A percentile compares a stretch with the other conserved stretches of the same genome.
These are phyloP conservation scores for Larix sibirica DNA, from an alignment of 83 land plant species.

Conservation along the genomic window DNA sequence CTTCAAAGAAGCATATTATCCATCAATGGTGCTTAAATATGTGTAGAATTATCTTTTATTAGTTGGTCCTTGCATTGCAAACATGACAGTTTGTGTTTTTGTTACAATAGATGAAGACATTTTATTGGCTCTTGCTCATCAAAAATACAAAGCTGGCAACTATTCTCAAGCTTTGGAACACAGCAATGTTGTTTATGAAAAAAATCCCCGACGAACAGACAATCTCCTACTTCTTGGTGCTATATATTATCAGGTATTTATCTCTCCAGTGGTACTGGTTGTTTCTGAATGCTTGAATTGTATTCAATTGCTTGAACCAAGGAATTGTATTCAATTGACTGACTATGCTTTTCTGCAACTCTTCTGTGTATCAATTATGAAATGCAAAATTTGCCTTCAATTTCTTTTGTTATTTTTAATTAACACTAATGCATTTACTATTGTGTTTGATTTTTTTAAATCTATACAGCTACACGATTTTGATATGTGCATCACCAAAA, in stretches of 20 bases:
- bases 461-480: constrained; percentile 78
- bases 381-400: not conserved
- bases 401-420: not conserved
- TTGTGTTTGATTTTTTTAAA: not conserved
- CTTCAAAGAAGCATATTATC: too few species aligned
- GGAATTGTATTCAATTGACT: not conserved
- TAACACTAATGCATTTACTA: not conserved
- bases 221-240: constrained; percentile 93
- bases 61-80: too few species aligned
- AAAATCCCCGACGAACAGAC: constrained; percentile 83
- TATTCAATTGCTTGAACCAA: not conserved
- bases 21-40: too few species aligned
- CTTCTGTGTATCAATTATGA: not conserved
- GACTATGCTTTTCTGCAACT: too few species aligned
- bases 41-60: too few species aligned
- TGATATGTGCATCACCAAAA: constrained; percentile 96
- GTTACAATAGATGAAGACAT: constrained; percentile 71
- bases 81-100: too few species aligned
- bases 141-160: constrained; percentile 82
- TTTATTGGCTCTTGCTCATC: constrained; percentile 77
- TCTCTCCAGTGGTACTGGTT: not conserved
- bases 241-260: constrained; percentile 85
- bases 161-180: constrained; percentile 84
- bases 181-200: constrained; percentile 73
- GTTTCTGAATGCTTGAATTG: not conserved